These are phyloP conservation scores for Trichomonas tenax DNA, from an alignment of 208 protist species.

Conservation along the genomic window DNA sequence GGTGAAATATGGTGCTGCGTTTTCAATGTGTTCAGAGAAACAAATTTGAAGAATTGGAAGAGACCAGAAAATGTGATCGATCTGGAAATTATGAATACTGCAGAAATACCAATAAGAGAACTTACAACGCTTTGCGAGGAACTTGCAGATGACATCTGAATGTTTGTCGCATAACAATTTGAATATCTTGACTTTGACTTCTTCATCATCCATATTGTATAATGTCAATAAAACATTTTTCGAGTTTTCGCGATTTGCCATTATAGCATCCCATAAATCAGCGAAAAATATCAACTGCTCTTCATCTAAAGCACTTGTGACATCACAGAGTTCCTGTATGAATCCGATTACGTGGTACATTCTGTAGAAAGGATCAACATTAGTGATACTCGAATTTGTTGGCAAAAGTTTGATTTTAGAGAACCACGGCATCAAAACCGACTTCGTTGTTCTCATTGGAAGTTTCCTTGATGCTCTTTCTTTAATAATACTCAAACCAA, in stretches of 20 bases:
- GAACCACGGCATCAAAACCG: not conserved
- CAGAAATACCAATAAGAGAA: conserved; percentile 11
- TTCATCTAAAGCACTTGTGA: not conserved
- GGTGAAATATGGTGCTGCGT: not conserved
- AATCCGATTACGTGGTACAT: not conserved
- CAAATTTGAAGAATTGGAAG: not conserved
- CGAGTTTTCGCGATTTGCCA: too few relatives aligned
- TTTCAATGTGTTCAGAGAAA: not conserved
- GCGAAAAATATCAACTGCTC: not conserved
- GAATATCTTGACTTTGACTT: not conserved
- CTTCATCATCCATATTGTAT: not conserved
- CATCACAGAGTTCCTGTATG: not conserved
- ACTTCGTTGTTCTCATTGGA: not conserved
- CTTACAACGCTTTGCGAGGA: not conserved
- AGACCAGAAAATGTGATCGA: not conserved
- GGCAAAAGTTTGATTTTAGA: not conserved
- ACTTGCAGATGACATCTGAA: not conserved
- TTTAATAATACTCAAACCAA: not conserved
- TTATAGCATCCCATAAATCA: not conserved
- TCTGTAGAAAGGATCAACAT: not conserved
- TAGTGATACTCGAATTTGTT: not conserved
- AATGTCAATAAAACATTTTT: not conserved
- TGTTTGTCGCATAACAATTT: not conserved
- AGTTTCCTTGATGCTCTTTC: not conserved
- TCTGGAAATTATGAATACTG: not conserved